These are phyloP conservation scores for Edaphochlamys debaryana DNA, from an alignment of 139 green algal genomes.

Conservation along the genomic window DNA sequence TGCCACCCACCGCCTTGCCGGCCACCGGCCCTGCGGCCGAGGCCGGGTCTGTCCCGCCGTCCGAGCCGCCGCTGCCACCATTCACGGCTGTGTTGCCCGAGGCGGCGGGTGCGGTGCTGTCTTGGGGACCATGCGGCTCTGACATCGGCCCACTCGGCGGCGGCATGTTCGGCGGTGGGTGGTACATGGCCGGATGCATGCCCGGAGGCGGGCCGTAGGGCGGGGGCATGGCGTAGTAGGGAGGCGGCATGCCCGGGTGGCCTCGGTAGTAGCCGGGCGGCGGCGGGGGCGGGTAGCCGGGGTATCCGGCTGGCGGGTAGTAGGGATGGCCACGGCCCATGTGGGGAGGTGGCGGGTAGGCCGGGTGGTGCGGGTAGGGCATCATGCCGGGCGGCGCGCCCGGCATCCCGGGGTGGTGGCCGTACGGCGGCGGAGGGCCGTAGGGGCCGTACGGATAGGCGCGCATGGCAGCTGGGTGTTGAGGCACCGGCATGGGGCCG, in stretches of 20 bases:
- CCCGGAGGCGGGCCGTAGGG: conserved; percentile 7
- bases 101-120: not conserved
- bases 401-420: conserved; percentile 17
- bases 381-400: not conserved
- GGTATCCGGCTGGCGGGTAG: not conserved
- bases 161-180: not conserved
- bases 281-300: not conserved
- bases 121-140: not conserved
- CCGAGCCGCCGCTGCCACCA: not conserved
- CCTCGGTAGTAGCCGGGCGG: not conserved
- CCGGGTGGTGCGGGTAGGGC: conserved; percentile 1
- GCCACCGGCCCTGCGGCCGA: not conserved
- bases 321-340: not conserved
- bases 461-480: not conserved
- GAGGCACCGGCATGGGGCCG: not conserved
- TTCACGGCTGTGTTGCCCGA: not conserved
- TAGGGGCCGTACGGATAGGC: not conserved
- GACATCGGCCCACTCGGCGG: not conserved
- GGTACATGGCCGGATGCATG: conserved; percentile 36
- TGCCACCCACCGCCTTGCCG: not conserved
- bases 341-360: conserved; percentile 13
- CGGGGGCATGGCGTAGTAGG: conserved; percentile 22
- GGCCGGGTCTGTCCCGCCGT: conserved; percentile 22
- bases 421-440: not conserved
- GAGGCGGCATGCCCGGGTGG: not conserved